Base-by-base conservation (phyloP, 768 basidiomycete genomes). In the Mycena rebaudengoi region DNA sequence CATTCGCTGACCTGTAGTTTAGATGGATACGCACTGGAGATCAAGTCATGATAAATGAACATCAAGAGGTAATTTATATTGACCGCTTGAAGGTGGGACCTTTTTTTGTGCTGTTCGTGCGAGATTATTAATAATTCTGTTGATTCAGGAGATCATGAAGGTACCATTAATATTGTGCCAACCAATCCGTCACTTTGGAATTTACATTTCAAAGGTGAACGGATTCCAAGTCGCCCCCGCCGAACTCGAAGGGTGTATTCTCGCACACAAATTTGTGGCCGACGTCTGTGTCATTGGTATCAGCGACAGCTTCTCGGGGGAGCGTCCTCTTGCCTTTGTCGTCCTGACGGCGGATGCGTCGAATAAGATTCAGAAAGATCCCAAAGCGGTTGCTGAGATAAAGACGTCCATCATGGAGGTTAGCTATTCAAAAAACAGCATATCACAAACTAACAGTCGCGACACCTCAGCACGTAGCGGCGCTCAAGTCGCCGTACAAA, bases 281-380 rank as follows among this genome's bases (percentile, higher is more conserved):
- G 82, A 83, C 52, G 66, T 74, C 2, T 79, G 81, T 29, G 81
- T 84, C 2, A 82, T 87, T 6, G 83, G 84, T 2, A 67, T 84
- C 14, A 76, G 75, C 11, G 84, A 87, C 50, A 85, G 86, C 18
- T 85, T 80, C 68, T 80, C 76, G 44, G 85, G 86, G 16, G 86
- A 88, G 65, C 64, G 84, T 5, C 85, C 87, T 3, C 67, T 86
- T 10, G 86, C 86, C 3, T 87, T 84, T 69, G 79, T 87, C 16
- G 81, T 82, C 20, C 77, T 81, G 23, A 73, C 73, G 21, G 37
- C 58, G 14, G 70, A 74, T 7, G 78, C 83, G 5, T 63, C 70
- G 28, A 66, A 66, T 48, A 71, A 75, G 21, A 63, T 67, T 62
- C 32, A 57, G 30, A 48, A 25, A 37, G 69, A 59, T 58, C 33